Base-by-base conservation (phyloP, 2,329 filamentous ascomycete species). In the Hypoxylon sp. region DNA sequence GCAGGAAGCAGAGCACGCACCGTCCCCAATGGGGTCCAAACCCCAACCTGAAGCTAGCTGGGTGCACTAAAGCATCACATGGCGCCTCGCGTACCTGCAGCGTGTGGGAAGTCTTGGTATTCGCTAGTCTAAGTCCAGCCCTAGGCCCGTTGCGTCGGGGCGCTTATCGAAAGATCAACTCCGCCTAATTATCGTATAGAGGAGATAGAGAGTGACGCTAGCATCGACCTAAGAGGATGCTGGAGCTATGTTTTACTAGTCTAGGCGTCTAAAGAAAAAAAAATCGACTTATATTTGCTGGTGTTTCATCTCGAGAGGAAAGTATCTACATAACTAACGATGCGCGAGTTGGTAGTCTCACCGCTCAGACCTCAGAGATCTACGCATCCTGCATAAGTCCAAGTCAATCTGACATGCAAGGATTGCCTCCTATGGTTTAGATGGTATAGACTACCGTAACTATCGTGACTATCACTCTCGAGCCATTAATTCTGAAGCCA, bases 301-400 rank as follows among this genome's bases (percentile, higher is more conserved):
- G 24, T 14, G 11, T 46, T 60, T 62, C 50, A 54, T 42, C 42
- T 62, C 29, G 57, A 37, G 48, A 33, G 47, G 19, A 37, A 59
- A 19, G 31, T 19, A 51, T 37, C 44, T 47, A 19, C 55, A 22
- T 35, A 5, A 29, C 33, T 51, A 59, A 33, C n/a, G 29, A 46
- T 13, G 47, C 14, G 37, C 9, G 17, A 47, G 51, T 48, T 54
- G 22, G 31, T 55, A 44, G 53, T 55, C 46, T 57, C 51, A 61
- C 64, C 64, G 64, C 64, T 63, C 42, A 37, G 64, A 17, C 64
- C 52, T 61, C 37, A 13, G 19, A 31, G 64, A 67, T 67, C 64
- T 42, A 42, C 64, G 54, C 26, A 24, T 63, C 58, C 64, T 53
- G 58, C 64, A 67, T 67, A 26, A 54, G 47, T 42, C 53, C 24